These are phyloP conservation scores for Neopestalotiopsis clavispora DNA, from an alignment of 2,329 filamentous ascomycete genomes.

Conservation along the genomic window DNA sequence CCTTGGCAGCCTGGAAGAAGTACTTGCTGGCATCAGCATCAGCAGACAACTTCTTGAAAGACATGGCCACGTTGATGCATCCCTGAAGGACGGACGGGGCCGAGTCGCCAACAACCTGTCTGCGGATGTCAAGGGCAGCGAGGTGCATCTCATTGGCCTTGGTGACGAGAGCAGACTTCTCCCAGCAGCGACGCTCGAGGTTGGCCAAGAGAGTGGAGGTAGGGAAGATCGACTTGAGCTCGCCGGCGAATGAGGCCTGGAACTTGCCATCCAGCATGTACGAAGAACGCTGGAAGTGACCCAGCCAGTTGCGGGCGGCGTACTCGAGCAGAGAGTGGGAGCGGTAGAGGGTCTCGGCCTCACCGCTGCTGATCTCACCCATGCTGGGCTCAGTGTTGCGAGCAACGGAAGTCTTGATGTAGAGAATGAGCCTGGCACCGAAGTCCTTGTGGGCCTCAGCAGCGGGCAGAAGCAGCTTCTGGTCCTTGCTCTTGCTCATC, in stretches of 20 bases:
- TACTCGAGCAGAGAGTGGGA: not conserved
- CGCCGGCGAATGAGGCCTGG: not conserved
- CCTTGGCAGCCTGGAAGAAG: not conserved
- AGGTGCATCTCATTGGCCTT: not conserved
- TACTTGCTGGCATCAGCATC: not conserved
- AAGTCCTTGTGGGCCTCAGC: slow-evolving; percentile 22
- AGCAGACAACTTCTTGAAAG: not conserved
- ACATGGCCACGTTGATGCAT: slow-evolving; percentile 2
- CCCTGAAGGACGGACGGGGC: not conserved
- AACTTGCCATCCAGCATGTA: not conserved
- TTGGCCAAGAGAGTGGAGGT: not conserved
- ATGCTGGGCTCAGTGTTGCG: not conserved
- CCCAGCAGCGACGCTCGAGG: not conserved
- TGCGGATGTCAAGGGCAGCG: not conserved
- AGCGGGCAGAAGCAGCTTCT: slow-evolving; percentile 19
- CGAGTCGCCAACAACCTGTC: not conserved
- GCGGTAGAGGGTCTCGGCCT: not conserved
- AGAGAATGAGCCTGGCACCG: not conserved
- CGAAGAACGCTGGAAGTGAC: not conserved
- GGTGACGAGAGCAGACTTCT: not conserved
- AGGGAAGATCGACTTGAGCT: not conserved
- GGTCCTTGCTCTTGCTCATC: slow-evolving; percentile 20
- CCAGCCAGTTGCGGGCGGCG: not conserved
- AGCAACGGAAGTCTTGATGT: not conserved
- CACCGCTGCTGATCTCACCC: not conserved